Evolutionary conservation across 2,329 filamentous ascomycete species (phyloP).

Genomic region (Colletotrichum sojae): DNA sequence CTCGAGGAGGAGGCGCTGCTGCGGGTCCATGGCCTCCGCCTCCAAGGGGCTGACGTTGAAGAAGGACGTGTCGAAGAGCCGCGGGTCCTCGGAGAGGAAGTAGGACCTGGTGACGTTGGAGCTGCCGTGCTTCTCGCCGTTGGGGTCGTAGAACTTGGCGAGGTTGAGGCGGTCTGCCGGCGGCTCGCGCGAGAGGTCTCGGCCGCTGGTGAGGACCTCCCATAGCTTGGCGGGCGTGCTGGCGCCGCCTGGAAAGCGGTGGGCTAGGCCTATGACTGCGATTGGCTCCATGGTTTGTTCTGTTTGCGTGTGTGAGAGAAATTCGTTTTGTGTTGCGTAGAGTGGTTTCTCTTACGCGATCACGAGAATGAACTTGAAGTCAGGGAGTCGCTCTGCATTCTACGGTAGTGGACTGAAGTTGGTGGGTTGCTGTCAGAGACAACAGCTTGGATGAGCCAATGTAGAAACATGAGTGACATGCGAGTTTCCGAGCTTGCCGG

Average conservation of each 20-base stretch:
- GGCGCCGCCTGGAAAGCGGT: conserved; percentile 30
- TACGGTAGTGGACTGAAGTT: too few relatives aligned
- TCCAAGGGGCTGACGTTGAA: conserved; percentile 48
- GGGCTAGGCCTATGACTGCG: conserved; percentile 24
- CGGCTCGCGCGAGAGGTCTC: conserved; percentile 6
- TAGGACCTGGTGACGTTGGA: conserved; percentile 44
- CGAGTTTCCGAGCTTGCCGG: too few relatives aligned
- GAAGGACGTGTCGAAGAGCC: conserved; percentile 46
- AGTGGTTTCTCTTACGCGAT: too few relatives aligned
- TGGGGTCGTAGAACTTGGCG: conserved; percentile 14
- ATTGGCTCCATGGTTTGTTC: conserved; percentile 41
- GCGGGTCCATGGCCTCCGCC: conserved; percentile 50
- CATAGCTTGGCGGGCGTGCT: conserved; percentile 31
- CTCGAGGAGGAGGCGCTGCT: conserved; percentile 51
- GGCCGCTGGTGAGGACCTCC: conserved; percentile 14
- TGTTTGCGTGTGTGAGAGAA: neutral
- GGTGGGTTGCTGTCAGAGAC: too few relatives aligned
- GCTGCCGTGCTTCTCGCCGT: conserved; percentile 43
- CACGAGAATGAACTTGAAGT: too few relatives aligned
- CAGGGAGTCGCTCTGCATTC: too few relatives aligned
- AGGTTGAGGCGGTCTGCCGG: conserved; percentile 31
- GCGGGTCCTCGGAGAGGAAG: conserved; percentile 43
- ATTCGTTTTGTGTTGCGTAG: too few relatives aligned
- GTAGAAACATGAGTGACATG: too few relatives aligned
- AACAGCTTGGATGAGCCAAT: too few relatives aligned